Percentiles rank a stretch among this genome's conserved stretches.
Conservation (phyloP, 495 filamentous ascomycete species). For the Staphylotrichum longicolle region DNA sequence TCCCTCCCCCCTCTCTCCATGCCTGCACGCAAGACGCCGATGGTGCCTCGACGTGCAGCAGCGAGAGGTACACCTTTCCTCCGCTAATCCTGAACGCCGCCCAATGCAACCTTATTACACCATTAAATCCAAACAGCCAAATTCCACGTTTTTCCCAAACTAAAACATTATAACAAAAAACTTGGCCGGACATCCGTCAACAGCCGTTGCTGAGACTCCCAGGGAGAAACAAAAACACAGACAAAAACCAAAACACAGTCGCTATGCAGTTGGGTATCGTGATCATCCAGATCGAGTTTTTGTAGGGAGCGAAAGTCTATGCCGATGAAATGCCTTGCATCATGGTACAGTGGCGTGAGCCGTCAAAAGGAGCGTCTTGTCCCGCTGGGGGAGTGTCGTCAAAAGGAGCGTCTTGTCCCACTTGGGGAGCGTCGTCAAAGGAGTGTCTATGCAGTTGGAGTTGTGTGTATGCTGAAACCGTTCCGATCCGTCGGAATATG, state of each 20-base stretch:
- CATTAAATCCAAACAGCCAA: slow-evolving; percentile 8
- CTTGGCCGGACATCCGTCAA: slow-evolving; percentile 7
- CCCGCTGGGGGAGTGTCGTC: too few species aligned
- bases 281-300: slow-evolving; percentile 33
- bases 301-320: slow-evolving; percentile 41
- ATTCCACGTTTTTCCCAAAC: slow-evolving; percentile 6
- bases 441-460: slow-evolving; percentile 33
- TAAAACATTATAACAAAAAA: not conserved
- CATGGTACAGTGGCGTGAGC: slow-evolving; percentile 13
- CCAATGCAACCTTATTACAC: slow-evolving; percentile 22
- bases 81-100: slow-evolving; percentile 14
- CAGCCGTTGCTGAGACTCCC: not conserved
- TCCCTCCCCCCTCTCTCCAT: too few species aligned
- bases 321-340: slow-evolving; percentile 27
- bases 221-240: not conserved
- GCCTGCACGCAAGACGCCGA: too few species aligned
- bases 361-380: too few species aligned
- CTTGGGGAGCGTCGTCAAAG: slow-evolving; percentile 11
- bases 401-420: too few species aligned
- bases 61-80: not conserved
- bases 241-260: slow-evolving; percentile 41
- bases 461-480: slow-evolving; percentile 17
- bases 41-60: too few species aligned
- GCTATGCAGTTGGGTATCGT: slow-evolving; percentile 54
- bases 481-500: slow-evolving; percentile 27